Conservation (phyloP, 345 rosid genomes). For the Linum usitatissimum region DNA sequence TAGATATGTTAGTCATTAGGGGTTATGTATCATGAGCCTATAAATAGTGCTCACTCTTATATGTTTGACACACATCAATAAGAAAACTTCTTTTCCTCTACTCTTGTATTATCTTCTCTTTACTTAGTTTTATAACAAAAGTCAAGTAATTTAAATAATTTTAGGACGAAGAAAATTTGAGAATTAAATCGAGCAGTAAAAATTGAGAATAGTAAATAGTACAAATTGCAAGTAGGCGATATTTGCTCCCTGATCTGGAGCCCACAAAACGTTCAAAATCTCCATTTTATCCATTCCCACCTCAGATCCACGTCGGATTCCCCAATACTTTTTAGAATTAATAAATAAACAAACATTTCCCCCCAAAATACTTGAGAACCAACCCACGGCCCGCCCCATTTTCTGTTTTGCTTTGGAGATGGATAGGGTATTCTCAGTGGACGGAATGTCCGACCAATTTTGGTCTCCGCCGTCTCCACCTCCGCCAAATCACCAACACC, state of each 20-base stretch:
- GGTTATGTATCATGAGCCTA: no score
- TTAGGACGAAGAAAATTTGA: no score
- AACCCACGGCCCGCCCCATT: neutral
- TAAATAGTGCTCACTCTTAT: no score
- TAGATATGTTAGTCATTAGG: no score
- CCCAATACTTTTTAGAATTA: neutral
- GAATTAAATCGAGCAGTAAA: no score
- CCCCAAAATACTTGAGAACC: neutral
- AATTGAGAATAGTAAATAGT: no score
- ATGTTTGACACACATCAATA: no score
- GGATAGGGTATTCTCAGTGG: slow-evolving; percentile 18
- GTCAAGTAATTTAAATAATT: no score
- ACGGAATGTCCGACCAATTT: slow-evolving; percentile 10
- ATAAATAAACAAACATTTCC: neutral
- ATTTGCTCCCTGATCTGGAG: neutral
- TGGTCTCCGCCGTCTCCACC: slow-evolving; percentile 12
- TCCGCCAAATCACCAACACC: neutral
- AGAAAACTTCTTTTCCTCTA: no score
- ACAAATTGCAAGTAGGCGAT: neutral
- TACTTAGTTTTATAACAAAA: no score
- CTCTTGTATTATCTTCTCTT: no score
- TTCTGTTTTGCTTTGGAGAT: neutral
- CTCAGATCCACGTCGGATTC: slow-evolving; percentile 19
- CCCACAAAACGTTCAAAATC: neutral
- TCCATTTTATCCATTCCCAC: slow-evolving; percentile 16